Base-by-base conservation (phyloP, 352 stramenopile genomes). In the Phytophthora nicotianae region DNA sequence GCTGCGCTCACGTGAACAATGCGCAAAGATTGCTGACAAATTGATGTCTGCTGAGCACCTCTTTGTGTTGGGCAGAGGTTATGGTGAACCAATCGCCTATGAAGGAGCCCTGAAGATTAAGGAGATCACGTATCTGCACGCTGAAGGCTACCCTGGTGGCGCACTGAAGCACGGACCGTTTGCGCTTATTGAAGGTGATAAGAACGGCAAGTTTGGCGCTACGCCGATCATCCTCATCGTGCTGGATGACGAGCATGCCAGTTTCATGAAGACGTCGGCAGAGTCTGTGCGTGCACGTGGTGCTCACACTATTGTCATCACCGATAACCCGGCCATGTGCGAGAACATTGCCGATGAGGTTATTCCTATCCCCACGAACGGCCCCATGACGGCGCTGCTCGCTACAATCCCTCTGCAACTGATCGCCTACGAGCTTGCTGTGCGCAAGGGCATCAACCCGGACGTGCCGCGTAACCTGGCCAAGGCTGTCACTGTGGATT, bases 91-190 rank as follows among this genome's bases (percentile, higher is more conserved):
- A 5, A 97, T 98, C 49, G 97, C 97, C 16, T 93, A 97, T 62
- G 97, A 99, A 85, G 97, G 97, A 33, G 97, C 97, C 17, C 75
- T 99, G 17, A 99, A 99, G 79, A 98, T 99, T 55, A 99, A 99
- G 79, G 97, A 99, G 83, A 98, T 99, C 77, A 98, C 93, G 54
- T 99, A 99, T 67, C 72, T 99, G 37, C 97, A 99, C 67, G 97
- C 97, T 24, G 97, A 99, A 65, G 97, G 97, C 24, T 99, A 99
- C 79, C 93, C 95, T 53, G 97, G 97, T 21, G 97, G 97, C 23
- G 97, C 97, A 38, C 82, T 99, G 48, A 99, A 99, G 81, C 97
- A 99, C 77, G 97, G 97, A 9, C 97, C 97, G 3, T 99, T 99
- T 60, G 97, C 97, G n/a, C 81, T 99, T 5, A 99, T 99, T 70